These are phyloP conservation scores for Penicillium goetzii DNA, from an alignment of 495 filamentous ascomycete species.

Conservation along the genomic window DNA sequence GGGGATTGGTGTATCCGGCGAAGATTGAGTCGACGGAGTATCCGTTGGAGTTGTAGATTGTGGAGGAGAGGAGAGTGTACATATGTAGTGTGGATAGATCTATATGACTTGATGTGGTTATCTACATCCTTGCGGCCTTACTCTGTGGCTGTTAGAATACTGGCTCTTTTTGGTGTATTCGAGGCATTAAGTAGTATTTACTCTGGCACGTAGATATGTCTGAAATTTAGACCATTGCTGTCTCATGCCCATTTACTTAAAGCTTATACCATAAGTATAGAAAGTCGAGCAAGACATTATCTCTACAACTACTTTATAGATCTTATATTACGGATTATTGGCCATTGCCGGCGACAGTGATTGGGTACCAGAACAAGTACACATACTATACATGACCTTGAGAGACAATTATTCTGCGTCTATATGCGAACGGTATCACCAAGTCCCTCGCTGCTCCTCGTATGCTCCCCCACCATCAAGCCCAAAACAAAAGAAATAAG, in stretches of 20 bases:
- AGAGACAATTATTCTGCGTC: constrained; percentile 28
- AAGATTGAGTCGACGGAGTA: constrained; percentile 79
- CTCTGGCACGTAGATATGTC: no score
- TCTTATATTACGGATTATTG: background rate
- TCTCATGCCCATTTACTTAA: background rate
- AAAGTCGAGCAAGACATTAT: background rate
- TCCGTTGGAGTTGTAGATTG: constrained; percentile 45
- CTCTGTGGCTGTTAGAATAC: background rate
- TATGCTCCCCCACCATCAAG: background rate
- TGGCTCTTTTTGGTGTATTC: background rate
- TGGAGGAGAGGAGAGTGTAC: background rate
- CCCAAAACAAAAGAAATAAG: constrained; percentile 3
- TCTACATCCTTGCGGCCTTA: background rate
- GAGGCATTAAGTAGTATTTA: background rate
- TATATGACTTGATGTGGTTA: background rate
- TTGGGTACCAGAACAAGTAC: constrained; percentile 31
- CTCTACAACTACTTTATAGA: background rate
- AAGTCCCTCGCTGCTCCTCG: constrained; percentile 20
- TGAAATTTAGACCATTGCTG: no score
- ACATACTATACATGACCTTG: constrained; percentile 37
- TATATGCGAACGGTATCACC: constrained; percentile 32
- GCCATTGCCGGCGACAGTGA: constrained; percentile 20
- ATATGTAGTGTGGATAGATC: constrained; percentile 3
- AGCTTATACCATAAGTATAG: background rate
- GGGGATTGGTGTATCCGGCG: constrained; percentile 77